Evolutionary conservation across 352 stramenopile species (phyloP).

Genomic region (Elongisporangium undulatum): DNA sequence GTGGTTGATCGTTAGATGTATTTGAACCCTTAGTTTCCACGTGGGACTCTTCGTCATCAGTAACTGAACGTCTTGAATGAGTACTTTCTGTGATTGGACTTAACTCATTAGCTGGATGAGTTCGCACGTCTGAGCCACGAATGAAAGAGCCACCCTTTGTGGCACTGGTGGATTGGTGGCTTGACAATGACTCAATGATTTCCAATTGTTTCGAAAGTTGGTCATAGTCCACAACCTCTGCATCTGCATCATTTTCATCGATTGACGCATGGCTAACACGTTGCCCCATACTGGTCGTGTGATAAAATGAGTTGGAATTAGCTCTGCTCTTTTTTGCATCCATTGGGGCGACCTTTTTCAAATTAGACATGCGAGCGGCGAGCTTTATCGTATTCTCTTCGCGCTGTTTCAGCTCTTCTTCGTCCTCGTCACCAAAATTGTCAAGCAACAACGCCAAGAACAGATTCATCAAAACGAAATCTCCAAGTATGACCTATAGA

Average conservation of each 20-base stretch:
- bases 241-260: slow-evolving; percentile 10
- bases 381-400: slow-evolving; percentile 46
- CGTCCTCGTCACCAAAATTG: slow-evolving; percentile 83
- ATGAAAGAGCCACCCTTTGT: not conserved
- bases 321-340: slow-evolving; percentile 13
- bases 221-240: slow-evolving; percentile 11
- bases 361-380: slow-evolving; percentile 48
- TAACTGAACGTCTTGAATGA: not conserved
- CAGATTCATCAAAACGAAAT: slow-evolving; percentile 93
- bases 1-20: slow-evolving; percentile 1
- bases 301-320: slow-evolving; percentile 11
- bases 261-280: slow-evolving; percentile 1
- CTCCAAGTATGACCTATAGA: slow-evolving; percentile 76
- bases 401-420: slow-evolving; percentile 44
- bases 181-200: not conserved
- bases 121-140: not conserved
- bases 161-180: not conserved
- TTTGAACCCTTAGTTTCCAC: too few species aligned
- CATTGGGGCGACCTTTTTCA: slow-evolving; percentile 51
- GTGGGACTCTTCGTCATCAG: not conserved
- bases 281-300: not conserved
- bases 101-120: not conserved
- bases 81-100: not conserved
- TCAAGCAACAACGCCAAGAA: slow-evolving; percentile 92
- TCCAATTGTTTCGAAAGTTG: slow-evolving; percentile 13